Percentiles rank a stretch among this genome's conserved stretches.
These are phyloP conservation scores for Neurospora sublineolata DNA, from an alignment of 495 filamentous ascomycete species.

Conservation along the genomic window DNA sequence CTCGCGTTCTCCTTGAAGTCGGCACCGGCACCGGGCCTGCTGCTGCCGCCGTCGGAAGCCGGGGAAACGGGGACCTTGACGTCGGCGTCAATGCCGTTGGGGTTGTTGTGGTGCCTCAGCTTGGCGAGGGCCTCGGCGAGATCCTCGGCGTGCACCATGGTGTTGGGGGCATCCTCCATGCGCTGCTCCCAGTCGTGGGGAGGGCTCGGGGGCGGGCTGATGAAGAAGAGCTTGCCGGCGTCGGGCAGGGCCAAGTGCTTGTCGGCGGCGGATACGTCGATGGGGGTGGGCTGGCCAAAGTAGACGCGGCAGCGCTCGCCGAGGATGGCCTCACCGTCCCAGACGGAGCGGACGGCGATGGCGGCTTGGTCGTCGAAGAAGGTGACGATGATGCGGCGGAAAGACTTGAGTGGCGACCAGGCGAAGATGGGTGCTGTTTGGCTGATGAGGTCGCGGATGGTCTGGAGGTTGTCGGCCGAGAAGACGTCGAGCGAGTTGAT, in stretches of 20 bases:
- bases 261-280: conserved; percentile 32
- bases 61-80: conserved; percentile 19
- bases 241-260: conserved; percentile 74
- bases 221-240: conserved; percentile 88
- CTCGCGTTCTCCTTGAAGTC: background rate
- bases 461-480: conserved; percentile 59
- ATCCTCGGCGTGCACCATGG: conserved; percentile 84
- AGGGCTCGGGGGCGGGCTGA: conserved; percentile 82
- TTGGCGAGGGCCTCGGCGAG: conserved; percentile 67
- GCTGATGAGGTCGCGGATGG: conserved; percentile 62
- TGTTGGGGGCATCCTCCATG: conserved; percentile 86
- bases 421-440: conserved; percentile 61
- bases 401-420: conserved; percentile 84
- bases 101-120: conserved; percentile 38
- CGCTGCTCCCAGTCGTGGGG: conserved; percentile 89
- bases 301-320: conserved; percentile 67
- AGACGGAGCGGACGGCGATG: conserved; percentile 54
- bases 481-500: conserved; percentile 71
- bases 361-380: conserved; percentile 67
- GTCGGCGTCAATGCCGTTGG: conserved; percentile 2
- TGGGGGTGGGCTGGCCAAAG: conserved; percentile 71
- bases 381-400: conserved; percentile 84
- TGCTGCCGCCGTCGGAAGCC: conserved; percentile 12
- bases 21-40: background rate
- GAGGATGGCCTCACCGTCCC: conserved; percentile 61